Percentiles rank a stretch among this genome's conserved stretches.
Evolutionary conservation across 352 stramenopile species (phyloP).

Genomic region (Phytophthora syringae): DNA sequence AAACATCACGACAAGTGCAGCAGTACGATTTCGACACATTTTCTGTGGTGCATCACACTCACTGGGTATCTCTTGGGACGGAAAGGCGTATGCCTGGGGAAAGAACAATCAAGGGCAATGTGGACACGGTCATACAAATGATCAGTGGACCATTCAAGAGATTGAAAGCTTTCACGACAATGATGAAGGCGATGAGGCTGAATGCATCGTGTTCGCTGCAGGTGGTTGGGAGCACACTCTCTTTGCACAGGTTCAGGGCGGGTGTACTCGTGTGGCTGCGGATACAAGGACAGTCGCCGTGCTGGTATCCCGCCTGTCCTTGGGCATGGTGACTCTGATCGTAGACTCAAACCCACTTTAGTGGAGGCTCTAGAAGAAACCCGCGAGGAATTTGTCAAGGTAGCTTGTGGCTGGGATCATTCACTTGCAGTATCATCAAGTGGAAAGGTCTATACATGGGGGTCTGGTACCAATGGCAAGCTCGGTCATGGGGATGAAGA

Average conservation of each 20-base stretch:
- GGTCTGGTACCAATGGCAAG: constrained; percentile 82
- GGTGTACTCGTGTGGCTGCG: constrained; percentile 78
- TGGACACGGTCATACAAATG: constrained; percentile 78
- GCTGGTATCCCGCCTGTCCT: constrained; percentile 82
- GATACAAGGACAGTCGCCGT: constrained; percentile 87
- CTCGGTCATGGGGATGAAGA: constrained; percentile 86
- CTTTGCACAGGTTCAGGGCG: constrained; percentile 64
- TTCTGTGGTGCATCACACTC: constrained; percentile 85
- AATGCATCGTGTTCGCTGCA: constrained; percentile 57
- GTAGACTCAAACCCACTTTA: constrained; percentile 60
- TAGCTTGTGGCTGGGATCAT: constrained; percentile 86
- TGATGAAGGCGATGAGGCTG: constrained; percentile 49
- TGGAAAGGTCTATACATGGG: constrained; percentile 79
- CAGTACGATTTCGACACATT: constrained; percentile 44
- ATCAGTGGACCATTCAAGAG: constrained; percentile 64
- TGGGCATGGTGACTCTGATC: constrained; percentile 75
- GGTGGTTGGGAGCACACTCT: constrained; percentile 87
- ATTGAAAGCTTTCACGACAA: constrained; percentile 62
- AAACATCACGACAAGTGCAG: background rate
- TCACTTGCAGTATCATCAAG: constrained; percentile 70
- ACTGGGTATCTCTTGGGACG: constrained; percentile 63
- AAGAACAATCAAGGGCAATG: constrained; percentile 91
- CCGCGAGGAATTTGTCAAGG: constrained; percentile 64
- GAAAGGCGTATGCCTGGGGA: constrained; percentile 68
- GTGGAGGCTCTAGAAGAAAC: constrained; percentile 59